phyloP scores from a whole-genome alignment of 2,329 filamentous ascomycete species.

The Ceratocystis cacaofunesta region DNA sequence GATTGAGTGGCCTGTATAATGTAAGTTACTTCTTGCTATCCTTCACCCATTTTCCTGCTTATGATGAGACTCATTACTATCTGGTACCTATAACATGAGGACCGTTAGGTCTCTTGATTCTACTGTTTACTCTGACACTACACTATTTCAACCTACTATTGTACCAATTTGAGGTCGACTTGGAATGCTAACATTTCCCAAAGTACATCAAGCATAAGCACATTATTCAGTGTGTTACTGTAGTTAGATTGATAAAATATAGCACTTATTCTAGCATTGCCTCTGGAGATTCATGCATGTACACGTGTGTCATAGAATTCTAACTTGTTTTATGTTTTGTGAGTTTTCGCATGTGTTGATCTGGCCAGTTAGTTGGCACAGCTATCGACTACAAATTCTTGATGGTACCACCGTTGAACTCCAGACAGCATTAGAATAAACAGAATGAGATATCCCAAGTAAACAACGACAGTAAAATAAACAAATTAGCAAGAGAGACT shows the following conservation, averaged over 20 bases:
- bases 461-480: neutral
- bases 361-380: neutral
- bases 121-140: slow-evolving; percentile 17
- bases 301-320: neutral
- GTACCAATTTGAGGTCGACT: neutral
- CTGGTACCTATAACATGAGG: slow-evolving; percentile 98
- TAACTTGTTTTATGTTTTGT: neutral
- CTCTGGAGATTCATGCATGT: neutral
- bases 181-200: slow-evolving; percentile 11
- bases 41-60: slow-evolving; percentile 19
- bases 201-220: neutral
- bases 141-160: neutral
- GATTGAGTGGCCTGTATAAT: neutral
- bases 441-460: slow-evolving; percentile 2
- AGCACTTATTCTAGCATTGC: too few species aligned
- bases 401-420: slow-evolving; percentile 11
- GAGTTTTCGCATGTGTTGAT: neutral
- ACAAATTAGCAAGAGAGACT: neutral
- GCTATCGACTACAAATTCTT: neutral
- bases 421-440: slow-evolving; percentile 6
- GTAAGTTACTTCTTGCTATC: slow-evolving; percentile 10
- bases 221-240: neutral
- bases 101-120: slow-evolving; percentile 17
- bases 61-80: slow-evolving; percentile 62
- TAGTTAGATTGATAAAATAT: neutral